Evolutionary conservation across 495 filamentous ascomycete species (phyloP).

Genomic region (Letharia lupina): DNA sequence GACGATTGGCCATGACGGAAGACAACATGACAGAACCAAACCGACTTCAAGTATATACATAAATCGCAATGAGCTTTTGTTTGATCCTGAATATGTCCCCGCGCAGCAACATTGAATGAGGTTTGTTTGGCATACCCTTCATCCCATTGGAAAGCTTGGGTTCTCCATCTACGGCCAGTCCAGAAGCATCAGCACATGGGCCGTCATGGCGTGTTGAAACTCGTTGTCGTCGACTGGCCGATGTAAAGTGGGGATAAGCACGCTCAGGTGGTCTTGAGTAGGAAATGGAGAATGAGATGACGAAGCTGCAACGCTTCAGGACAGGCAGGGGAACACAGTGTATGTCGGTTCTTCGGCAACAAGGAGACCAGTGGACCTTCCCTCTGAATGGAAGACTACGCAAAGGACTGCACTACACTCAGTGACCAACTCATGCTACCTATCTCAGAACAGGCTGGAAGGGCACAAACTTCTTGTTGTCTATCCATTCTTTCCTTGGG

Average conservation of each 20-base stretch:
- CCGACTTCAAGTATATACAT: no score
- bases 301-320: neutral
- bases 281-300: neutral
- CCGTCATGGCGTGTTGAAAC: neutral
- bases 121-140: neutral
- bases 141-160: neutral
- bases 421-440: no score
- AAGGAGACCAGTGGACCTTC: no score
- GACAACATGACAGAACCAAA: neutral
- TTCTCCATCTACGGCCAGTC: neutral
- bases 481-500: no score
- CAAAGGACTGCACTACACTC: no score
- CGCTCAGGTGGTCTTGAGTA: neutral
- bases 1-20: neutral
- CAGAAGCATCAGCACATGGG: neutral
- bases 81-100: neutral
- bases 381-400: no score
- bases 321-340: neutral
- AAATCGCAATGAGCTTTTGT: neutral
- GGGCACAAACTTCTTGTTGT: no score
- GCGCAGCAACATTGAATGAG: neutral
- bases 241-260: neutral
- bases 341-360: no score
- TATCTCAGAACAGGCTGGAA: no score
- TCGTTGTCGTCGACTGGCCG: neutral